phyloP scores from a whole-genome alignment of 2,329 filamentous ascomycete species.

The Cercospora janseana region DNA sequence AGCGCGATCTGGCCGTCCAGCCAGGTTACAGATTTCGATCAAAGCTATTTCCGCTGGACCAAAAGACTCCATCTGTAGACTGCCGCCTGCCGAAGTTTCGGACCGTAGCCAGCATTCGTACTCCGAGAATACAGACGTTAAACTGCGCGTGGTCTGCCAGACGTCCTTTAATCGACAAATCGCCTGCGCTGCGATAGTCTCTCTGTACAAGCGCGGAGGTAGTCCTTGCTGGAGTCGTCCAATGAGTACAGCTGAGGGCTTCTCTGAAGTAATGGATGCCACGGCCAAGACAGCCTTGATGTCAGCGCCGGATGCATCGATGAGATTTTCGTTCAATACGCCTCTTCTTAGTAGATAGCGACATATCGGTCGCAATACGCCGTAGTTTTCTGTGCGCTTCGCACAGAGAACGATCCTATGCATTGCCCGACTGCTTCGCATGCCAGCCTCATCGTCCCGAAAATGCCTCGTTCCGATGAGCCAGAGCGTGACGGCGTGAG shows the following conservation, averaged over 20 bases:
- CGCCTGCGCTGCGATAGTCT: background rate
- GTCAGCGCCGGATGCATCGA: background rate
- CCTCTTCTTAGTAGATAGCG: background rate
- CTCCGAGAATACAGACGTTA: background rate
- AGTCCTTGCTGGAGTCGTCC: background rate
- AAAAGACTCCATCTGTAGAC: background rate
- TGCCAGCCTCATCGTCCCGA: too few relatives aligned
- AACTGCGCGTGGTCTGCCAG: constrained; percentile 17
- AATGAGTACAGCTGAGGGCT: background rate
- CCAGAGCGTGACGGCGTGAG: too few relatives aligned
- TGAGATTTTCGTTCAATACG: background rate
- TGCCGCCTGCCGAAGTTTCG: too few relatives aligned
- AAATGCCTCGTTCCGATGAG: too few relatives aligned
- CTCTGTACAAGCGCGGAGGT: background rate
- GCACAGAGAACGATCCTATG: too few relatives aligned
- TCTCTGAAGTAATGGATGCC: background rate
- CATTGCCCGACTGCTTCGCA: too few relatives aligned
- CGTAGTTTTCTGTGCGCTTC: too few relatives aligned
- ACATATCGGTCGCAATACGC: too few relatives aligned
- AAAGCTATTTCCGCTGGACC: constrained; percentile 12
- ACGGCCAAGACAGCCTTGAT: constrained; percentile 2
- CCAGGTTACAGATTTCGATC: constrained; percentile 16
- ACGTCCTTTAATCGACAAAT: constrained; percentile 7
- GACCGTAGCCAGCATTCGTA: background rate
- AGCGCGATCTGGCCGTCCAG: constrained; percentile 16